phyloP scores from a whole-genome alignment of 495 filamentous ascomycete species.

The Aspergillus mulundensis region DNA sequence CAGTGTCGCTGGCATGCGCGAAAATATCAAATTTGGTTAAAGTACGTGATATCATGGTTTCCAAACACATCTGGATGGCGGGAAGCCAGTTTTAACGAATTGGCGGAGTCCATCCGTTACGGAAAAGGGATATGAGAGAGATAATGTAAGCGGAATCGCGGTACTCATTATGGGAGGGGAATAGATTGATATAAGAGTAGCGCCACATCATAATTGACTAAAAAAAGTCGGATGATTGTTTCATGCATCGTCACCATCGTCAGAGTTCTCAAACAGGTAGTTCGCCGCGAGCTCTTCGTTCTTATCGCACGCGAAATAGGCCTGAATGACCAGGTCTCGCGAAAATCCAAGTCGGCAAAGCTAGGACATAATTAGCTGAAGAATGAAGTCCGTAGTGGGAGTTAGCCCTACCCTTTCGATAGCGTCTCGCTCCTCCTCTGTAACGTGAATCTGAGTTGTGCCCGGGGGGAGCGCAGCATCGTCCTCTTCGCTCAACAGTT shows the following conservation, averaged over 20 bases:
- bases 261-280: constrained; percentile 94
- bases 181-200: constrained; percentile 10
- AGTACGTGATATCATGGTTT: neutral
- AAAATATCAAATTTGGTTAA: too few species aligned
- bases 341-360: constrained; percentile 89
- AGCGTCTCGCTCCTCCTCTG: constrained; percentile 91
- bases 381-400: neutral
- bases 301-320: constrained; percentile 99
- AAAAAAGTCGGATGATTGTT: neutral
- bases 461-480: constrained; percentile 81
- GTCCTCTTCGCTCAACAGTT: constrained; percentile 76
- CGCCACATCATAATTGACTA: constrained; percentile 1
- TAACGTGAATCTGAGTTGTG: constrained; percentile 83
- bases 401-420: constrained; percentile 77
- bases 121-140: neutral
- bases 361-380: constrained; percentile 48
- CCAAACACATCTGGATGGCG: neutral
- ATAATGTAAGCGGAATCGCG: neutral
- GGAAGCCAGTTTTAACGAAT: neutral
- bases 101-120: neutral
- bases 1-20: too few species aligned
- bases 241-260: constrained; percentile 69
- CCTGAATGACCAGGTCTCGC: constrained; percentile 91
- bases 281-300: constrained; percentile 98
- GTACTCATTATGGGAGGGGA: constrained; percentile 18